These are phyloP conservation scores for Mucor piriformis DNA, from an alignment of 371 early-diverging fungal genomes.

Conservation along the genomic window DNA sequence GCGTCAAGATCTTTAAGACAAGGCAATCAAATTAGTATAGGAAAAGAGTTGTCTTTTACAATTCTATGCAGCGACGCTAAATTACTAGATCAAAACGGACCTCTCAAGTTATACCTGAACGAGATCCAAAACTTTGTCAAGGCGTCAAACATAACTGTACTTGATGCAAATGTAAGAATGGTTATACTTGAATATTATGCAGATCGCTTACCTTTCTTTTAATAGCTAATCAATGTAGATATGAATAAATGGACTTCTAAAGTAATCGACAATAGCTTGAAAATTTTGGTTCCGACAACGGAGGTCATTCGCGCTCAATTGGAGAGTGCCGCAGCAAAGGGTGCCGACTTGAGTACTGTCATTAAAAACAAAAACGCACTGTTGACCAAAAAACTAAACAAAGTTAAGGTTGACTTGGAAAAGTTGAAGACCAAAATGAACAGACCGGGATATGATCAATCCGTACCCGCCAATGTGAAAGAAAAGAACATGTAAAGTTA, in stretches of 20 bases:
- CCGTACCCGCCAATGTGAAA: constrained; percentile 47
- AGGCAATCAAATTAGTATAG: constrained; percentile 60
- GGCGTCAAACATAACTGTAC: constrained; percentile 36
- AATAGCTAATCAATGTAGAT: background rate
- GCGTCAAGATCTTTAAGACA: constrained; percentile 68
- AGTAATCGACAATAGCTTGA: constrained; percentile 39
- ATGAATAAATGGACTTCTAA: constrained; percentile 29
- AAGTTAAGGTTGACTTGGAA: constrained; percentile 37
- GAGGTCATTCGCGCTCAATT: constrained; percentile 42
- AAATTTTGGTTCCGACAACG: constrained; percentile 52
- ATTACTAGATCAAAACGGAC: constrained; percentile 29
- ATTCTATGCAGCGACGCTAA: constrained; percentile 47
- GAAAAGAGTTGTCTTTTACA: constrained; percentile 53
- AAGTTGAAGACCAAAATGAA: constrained; percentile 34
- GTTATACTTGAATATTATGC: background rate
- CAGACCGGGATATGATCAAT: constrained; percentile 37
- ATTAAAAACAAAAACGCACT: constrained; percentile 29
- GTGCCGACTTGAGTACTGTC: constrained; percentile 23
- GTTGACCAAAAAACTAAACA: constrained; percentile 38
- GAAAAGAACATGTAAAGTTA: constrained; percentile 49
- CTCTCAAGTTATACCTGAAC: constrained; percentile 40
- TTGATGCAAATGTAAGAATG: background rate
- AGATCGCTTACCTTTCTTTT: constrained; percentile 20
- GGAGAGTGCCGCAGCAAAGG: constrained; percentile 36
- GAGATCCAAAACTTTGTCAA: constrained; percentile 53